phyloP scores from a whole-genome alignment of 164 flowering plant genomes.

The Stephania yunnanensis region DNA sequence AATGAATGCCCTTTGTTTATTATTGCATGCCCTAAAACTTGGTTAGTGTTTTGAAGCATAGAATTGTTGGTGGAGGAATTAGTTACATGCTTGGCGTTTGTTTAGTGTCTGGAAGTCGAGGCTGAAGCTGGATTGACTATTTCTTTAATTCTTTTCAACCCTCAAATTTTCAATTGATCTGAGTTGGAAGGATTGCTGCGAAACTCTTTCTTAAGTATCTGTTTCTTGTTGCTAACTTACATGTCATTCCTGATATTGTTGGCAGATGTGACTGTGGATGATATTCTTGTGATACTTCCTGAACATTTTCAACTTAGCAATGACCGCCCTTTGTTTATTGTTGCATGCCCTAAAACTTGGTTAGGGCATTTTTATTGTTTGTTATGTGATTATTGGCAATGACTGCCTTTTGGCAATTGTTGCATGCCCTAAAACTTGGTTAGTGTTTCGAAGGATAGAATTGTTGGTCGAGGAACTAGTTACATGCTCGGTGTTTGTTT shows the following conservation, averaged over 20 bases:
- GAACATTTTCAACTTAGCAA: slow-evolving; percentile 33
- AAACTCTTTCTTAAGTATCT: not conserved
- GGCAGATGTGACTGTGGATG: slow-evolving; percentile 56
- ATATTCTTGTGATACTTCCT: slow-evolving; percentile 38
- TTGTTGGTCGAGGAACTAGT: too few relatives aligned
- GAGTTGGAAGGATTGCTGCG: not conserved
- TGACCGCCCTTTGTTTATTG: not conserved
- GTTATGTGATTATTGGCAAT: slow-evolving; percentile 12
- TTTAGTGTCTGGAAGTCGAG: too few relatives aligned
- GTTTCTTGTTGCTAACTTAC: not conserved
- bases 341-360: not conserved
- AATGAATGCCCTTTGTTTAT: not conserved
- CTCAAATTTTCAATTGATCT: not conserved
- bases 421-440: not conserved
- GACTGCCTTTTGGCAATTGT: not conserved
- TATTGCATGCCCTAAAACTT: not conserved
- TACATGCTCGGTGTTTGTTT: too few relatives aligned
- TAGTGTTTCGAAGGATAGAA: not conserved
- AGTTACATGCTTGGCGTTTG: too few relatives aligned
- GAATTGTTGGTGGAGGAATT: too few relatives aligned
- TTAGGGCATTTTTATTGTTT: too few relatives aligned
- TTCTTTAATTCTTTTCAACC: not conserved
- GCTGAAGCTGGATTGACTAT: not conserved
- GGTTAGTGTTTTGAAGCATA: not conserved
- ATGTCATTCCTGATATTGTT: slow-evolving; percentile 5